phyloP scores from a whole-genome alignment of 176 grass and related monocot species.

The Cocos nucifera region DNA sequence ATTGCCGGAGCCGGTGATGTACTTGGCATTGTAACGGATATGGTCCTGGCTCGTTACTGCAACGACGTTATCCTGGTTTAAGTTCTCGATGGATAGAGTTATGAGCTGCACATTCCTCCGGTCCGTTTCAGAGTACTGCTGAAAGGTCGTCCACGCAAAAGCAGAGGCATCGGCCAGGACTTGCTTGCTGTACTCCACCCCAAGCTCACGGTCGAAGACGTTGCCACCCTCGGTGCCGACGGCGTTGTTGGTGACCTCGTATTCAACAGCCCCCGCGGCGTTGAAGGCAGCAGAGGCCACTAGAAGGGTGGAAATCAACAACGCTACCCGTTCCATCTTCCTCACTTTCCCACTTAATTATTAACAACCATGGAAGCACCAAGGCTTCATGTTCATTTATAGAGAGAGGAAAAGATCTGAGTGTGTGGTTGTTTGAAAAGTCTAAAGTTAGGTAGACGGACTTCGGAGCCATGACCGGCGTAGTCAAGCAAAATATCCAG shows the following conservation, averaged over 20 bases:
- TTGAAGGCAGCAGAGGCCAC: not conserved
- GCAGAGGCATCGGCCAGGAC: constrained; percentile 39
- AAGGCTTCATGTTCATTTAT: no score
- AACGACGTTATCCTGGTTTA: constrained; percentile 1
- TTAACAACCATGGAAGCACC: no score
- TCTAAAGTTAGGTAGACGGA: no score
- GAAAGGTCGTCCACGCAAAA: constrained; percentile 43
- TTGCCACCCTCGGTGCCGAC: constrained; percentile 31
- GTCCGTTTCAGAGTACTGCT: constrained; percentile 9
- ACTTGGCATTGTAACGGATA: constrained; percentile 58
- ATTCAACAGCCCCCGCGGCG: constrained; percentile 31
- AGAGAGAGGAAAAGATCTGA: no score
- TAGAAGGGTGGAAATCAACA: constrained; percentile 13
- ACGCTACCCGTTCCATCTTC: constrained; percentile 11
- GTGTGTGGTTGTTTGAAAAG: no score
- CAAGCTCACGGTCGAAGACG: constrained; percentile 34
- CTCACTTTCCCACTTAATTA: not conserved
- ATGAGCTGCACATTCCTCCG: constrained; percentile 17
- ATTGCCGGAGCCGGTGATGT: constrained; percentile 35
- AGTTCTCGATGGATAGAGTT: constrained; percentile 35
- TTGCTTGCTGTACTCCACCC: constrained; percentile 28
- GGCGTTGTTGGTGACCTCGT: constrained; percentile 41
- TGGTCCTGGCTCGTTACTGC: constrained; percentile 23
- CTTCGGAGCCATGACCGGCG: no score
- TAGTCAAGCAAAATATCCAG: no score